Base-by-base conservation (phyloP, 805 yeast species). In the Grigorovia humatica region DNA sequence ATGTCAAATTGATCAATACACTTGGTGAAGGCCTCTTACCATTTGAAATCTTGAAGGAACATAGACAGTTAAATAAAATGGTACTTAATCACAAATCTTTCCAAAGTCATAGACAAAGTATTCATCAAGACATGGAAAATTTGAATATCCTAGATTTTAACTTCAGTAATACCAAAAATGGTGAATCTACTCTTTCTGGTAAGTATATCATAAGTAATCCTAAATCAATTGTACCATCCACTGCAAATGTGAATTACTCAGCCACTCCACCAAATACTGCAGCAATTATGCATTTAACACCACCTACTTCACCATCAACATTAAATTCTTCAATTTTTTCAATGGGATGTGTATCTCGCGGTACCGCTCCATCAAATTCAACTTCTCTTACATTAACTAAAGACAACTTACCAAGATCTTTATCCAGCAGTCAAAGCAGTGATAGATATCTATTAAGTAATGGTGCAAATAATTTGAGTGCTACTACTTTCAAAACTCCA, bases 271-370 rank as follows among this genome's bases (percentile, higher is more conserved):
- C 17, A 38, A 38, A 38, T 15, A 38, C n/a, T 38, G 15, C n/a
- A 12, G 15, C n/a, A 13, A 13, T 38, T 38, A 40, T 51, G 52
- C 52, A 50, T 12, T 41, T 54, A n/a, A 52, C 58, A 2, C 62
- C 62, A 8, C 59, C 60, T 30, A 56, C 60, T 1, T 57, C 62
- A 4, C 62, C 62, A 18, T 57, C 59, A 2, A 56, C 62, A 11
- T 44, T 59, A 3, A 43, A 49, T 8, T 59, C 62, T 12, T 49
- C 40, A 9, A 50, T 50, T 12, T 57, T 57, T 38, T 53, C 58
- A 9, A 43, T 49, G 6, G 58, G 55, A 4, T 53, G 56, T 18
- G 32, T 48, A n/a, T 53, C 54, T 9, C 52, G 60, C 44, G 41
- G 38, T 35, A 32, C 48, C 2, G 42, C 30, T 17, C 19, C 48